A percentile compares a stretch with the other conserved stretches of the same genome.
phyloP scores from a whole-genome alignment of 805 yeast genomes.

The Candida silvatica region DNA sequence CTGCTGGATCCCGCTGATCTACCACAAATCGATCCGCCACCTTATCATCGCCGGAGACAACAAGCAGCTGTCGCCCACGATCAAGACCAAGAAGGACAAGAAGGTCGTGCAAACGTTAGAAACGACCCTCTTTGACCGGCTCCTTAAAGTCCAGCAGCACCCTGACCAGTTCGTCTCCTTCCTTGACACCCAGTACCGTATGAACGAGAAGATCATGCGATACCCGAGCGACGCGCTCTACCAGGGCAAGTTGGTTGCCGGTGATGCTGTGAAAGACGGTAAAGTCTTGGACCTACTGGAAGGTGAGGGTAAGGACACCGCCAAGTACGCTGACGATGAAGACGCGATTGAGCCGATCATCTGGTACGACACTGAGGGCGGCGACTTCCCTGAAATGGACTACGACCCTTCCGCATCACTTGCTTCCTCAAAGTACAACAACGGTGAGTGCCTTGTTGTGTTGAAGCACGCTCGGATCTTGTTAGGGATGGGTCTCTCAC shows the following conservation, averaged over 20 bases:
- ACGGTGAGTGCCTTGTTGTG: slow-evolving; percentile 63
- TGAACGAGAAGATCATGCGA: slow-evolving; percentile 71
- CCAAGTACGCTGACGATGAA: slow-evolving; percentile 27
- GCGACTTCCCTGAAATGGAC: slow-evolving; percentile 60
- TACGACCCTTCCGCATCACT: slow-evolving; percentile 21
- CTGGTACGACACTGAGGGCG: slow-evolving; percentile 95
- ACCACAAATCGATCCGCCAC: slow-evolving; percentile 47
- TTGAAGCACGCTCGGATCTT: slow-evolving; percentile 46
- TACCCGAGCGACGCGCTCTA: slow-evolving; percentile 69
- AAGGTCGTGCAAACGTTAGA: slow-evolving; percentile 40
- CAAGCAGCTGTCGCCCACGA: slow-evolving; percentile 85
- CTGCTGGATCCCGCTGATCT: slow-evolving; percentile 88
- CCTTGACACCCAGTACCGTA: slow-evolving; percentile 76
- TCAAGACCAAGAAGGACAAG: slow-evolving; percentile 43
- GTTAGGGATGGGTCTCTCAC: slow-evolving; percentile 40
- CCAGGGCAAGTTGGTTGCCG: slow-evolving; percentile 54
- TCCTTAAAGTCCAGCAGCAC: slow-evolving; percentile 40
- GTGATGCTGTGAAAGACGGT: slow-evolving; percentile 42
- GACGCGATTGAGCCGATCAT: slow-evolving; percentile 48
- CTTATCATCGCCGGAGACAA: slow-evolving; percentile 89
- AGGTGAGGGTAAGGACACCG: slow-evolving; percentile 1
- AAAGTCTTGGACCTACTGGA: slow-evolving; percentile 42
- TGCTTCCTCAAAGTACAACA: slow-evolving; percentile 59
- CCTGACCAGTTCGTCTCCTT: slow-evolving; percentile 42
- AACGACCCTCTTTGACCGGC: slow-evolving; percentile 72